Conservation (phyloP, 352 stramenopile species). For the Phytophthora meadii region DNA sequence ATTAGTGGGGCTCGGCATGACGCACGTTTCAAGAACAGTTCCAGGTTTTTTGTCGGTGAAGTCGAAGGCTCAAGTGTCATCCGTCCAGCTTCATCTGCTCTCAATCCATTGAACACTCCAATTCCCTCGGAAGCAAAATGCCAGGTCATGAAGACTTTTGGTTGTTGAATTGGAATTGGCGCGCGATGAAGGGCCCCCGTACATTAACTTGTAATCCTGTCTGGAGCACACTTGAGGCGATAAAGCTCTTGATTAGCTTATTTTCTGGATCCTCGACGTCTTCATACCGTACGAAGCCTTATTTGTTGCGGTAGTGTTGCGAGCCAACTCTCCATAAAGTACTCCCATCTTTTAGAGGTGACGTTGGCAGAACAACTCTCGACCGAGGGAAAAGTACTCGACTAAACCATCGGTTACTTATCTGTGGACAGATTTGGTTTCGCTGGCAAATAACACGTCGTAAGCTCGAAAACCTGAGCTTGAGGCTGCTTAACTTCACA, state of each 20-base stretch:
- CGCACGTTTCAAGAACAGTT: not conserved
- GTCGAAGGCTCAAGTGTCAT: not conserved
- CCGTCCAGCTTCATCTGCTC: slow-evolving; percentile 48
- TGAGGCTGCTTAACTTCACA: no score
- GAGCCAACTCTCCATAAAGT: not conserved
- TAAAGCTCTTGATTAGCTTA: not conserved
- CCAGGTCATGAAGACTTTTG: slow-evolving; percentile 39
- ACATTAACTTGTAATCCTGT: not conserved
- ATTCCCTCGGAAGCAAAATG: slow-evolving; percentile 2
- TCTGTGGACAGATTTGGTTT: not conserved
- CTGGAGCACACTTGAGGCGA: not conserved
- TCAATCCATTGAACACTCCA: not conserved
- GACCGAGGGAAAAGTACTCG: not conserved
- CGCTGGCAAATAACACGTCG: not conserved
- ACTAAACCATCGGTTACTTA: not conserved
- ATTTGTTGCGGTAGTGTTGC: not conserved
- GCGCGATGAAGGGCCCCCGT: not conserved
- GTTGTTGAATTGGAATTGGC: slow-evolving; percentile 2
- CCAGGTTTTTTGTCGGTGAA: not conserved
- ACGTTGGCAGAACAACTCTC: not conserved
- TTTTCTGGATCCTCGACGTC: not conserved
- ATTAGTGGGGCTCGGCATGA: not conserved
- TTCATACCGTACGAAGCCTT: not conserved
- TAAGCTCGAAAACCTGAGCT: no score
- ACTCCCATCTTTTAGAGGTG: not conserved